Conservation (phyloP, 805 yeast genomes). For the Schizosaccharomyces pombe region DNA sequence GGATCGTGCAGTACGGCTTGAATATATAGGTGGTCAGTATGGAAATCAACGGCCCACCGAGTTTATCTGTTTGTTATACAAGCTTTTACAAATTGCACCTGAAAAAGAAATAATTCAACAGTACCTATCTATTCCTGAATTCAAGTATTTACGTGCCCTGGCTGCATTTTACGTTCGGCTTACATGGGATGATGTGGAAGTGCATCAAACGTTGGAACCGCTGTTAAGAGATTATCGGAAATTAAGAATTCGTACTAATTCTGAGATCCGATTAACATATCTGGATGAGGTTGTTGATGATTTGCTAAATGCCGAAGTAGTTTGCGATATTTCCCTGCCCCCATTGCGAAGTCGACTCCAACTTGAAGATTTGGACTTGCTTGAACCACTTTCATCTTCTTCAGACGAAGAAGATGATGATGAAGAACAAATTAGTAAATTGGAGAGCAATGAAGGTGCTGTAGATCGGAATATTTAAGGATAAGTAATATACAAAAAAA, state of each 20-base stretch:
- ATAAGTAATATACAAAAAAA: no score
- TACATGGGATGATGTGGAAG: slow-evolving; percentile 22
- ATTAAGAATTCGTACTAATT: slow-evolving; percentile 25
- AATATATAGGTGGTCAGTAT: slow-evolving; percentile 36
- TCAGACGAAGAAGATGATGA: background rate
- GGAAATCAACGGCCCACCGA: slow-evolving; percentile 37
- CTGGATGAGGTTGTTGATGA: slow-evolving; percentile 59
- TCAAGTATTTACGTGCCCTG: slow-evolving; percentile 48
- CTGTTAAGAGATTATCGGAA: slow-evolving; percentile 45
- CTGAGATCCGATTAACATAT: slow-evolving; percentile 22
- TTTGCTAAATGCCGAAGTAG: slow-evolving; percentile 31
- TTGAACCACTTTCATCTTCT: slow-evolving; percentile 11
- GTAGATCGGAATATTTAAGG: no score
- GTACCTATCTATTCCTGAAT: slow-evolving; percentile 36
- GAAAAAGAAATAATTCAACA: slow-evolving; percentile 29
- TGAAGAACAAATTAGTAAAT: background rate
- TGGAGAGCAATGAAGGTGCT: no score
- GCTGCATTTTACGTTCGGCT: slow-evolving; percentile 36
- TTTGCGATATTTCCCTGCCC: slow-evolving; percentile 56
- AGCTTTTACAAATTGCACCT: slow-evolving; percentile 60
- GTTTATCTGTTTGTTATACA: slow-evolving; percentile 52
- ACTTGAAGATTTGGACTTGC: slow-evolving; percentile 17
- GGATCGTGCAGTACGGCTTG: slow-evolving; percentile 24
- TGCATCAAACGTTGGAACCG: slow-evolving; percentile 30
- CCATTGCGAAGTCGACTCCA: slow-evolving; percentile 22